Conservation (phyloP, 1,139 yeast genomes). For the Tardiomyces blankii region DNA sequence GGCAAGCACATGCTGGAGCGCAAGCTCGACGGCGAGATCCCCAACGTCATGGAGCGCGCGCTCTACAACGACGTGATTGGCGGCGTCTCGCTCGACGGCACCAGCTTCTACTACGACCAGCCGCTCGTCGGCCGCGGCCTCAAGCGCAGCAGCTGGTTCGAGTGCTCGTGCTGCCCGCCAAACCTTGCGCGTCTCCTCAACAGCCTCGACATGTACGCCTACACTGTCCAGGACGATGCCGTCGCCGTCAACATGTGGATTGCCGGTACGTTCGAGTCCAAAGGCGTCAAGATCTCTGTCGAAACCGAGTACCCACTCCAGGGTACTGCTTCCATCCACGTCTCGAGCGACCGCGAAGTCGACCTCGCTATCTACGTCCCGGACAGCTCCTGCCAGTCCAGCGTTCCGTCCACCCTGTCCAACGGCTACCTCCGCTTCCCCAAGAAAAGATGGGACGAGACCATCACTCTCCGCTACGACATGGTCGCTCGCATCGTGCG, state of each 20-base stretch:
- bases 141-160: conserved; percentile 17
- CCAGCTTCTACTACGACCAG: conserved; percentile 5
- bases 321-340: not conserved
- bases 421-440: conserved; percentile 4
- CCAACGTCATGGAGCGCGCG: conserved; percentile 5
- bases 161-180: conserved; percentile 21
- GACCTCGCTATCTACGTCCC: not conserved
- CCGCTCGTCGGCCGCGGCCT: conserved; percentile 15
- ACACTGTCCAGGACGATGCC: not conserved
- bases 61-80: conserved; percentile 4
- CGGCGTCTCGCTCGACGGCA: conserved; percentile 5
- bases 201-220: conserved; percentile 3
- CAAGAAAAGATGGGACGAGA: conserved; percentile 3
- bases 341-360: not conserved
- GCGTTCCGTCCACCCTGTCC: not conserved
- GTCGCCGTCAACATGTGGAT: conserved; percentile 4
- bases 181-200: conserved; percentile 10
- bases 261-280: not conserved
- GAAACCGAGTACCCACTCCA: not conserved
- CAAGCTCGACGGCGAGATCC: conserved; percentile 3
- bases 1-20: conserved; percentile 2
- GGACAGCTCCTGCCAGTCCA: not conserved
- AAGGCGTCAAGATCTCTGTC: not conserved
- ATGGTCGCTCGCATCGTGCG: conserved; percentile 1
- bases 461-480: conserved; percentile 1